Evolutionary conservation across 495 filamentous ascomycete genomes (phyloP), one percentile per base, ranked within the genome.

Genomic region (Coniosporium apollinis): DNA sequence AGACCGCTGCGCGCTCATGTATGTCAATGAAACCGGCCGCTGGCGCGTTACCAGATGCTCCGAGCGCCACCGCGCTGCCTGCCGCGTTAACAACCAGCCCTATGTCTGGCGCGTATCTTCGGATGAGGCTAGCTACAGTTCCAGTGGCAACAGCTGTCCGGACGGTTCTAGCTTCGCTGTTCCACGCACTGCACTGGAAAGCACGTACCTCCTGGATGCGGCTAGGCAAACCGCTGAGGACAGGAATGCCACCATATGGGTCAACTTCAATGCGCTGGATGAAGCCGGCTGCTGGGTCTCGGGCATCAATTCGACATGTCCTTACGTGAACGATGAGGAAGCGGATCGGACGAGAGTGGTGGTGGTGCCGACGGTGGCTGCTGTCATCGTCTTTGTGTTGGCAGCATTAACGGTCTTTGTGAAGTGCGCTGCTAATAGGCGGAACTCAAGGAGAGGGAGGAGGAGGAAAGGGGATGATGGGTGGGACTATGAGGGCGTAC

Each of bases 401-500:
- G 59, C 69, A 2, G 66, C 60, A 5, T 50, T 77, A 56, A 75
- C 71, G 1, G 32, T 76, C 10, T 74, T 77, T 43, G 64, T 74
- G 31, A 78, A 78, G 44, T 73, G 69, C 42, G 73, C 70, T 33
- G 60, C 67, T 18, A 76, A 75, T 47, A 47, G 72, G 17, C 54
- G 66, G 19, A 65, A 57, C 28, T 63, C 59, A 19, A 58, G 62
- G 31, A 58, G 64, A 30, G 52, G 63, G 33, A 64, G 58, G 48
- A 55, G 65, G 34, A 65, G 60, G 49, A 65, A 61, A 42, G 49
- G 57, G 5, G 65, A 62, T 26, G 62, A 65, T 28, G 70, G 72
- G 0, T 74, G 70, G 67, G 69, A 74, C 28, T 79, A 79, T 54
- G 74, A 79, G 44, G 73, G 73, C 14, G 70, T 78, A 22, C 72